Percentiles rank a stretch among this genome's conserved stretches.
These are phyloP conservation scores for Microstegium vimineum DNA, from an alignment of 176 grass and related monocot genomes.

Conservation along the genomic window DNA sequence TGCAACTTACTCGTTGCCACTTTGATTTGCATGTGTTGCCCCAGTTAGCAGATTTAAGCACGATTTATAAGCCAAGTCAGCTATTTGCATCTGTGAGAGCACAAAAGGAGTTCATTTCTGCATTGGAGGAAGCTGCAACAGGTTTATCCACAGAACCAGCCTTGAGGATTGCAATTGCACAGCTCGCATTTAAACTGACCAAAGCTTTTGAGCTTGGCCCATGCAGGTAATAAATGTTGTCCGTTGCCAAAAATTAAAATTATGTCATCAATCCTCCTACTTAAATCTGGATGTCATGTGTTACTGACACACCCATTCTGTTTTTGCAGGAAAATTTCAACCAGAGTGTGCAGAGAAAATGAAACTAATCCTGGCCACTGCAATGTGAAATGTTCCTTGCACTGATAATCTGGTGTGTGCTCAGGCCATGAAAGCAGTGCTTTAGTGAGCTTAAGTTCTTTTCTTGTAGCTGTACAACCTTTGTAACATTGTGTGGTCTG, in stretches of 20 bases:
- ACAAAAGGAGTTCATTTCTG: slow-evolving; percentile 68
- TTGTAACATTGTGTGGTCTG: no score
- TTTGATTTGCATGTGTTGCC: slow-evolving; percentile 20
- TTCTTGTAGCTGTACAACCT: slow-evolving; percentile 9
- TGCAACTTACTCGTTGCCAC: slow-evolving; percentile 14
- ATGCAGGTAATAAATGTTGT: slow-evolving; percentile 55
- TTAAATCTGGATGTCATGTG: not conserved
- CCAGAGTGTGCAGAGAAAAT: slow-evolving; percentile 38
- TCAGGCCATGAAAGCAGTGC: not conserved
- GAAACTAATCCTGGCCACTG: slow-evolving; percentile 46
- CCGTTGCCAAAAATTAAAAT: not conserved
- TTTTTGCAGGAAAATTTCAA: slow-evolving; percentile 57
- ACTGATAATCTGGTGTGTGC: not conserved
- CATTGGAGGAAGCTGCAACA: slow-evolving; percentile 56
- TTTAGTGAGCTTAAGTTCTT: slow-evolving; percentile 14
- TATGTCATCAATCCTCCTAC: not conserved
- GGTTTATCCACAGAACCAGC: slow-evolving; percentile 45
- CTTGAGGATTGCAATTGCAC: slow-evolving; percentile 51
- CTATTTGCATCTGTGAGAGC: slow-evolving; percentile 73
- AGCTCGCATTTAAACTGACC: slow-evolving; percentile 58
- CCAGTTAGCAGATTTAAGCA: slow-evolving; percentile 80
- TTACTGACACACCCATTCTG: slow-evolving; percentile 10
- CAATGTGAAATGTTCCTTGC: slow-evolving; percentile 15
- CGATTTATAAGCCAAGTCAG: slow-evolving; percentile 57
- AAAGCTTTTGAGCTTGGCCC: slow-evolving; percentile 56